Evolutionary conservation across 1,284 basidiomycete species (phyloP).

Genomic region (Fomitopsis betulina): DNA sequence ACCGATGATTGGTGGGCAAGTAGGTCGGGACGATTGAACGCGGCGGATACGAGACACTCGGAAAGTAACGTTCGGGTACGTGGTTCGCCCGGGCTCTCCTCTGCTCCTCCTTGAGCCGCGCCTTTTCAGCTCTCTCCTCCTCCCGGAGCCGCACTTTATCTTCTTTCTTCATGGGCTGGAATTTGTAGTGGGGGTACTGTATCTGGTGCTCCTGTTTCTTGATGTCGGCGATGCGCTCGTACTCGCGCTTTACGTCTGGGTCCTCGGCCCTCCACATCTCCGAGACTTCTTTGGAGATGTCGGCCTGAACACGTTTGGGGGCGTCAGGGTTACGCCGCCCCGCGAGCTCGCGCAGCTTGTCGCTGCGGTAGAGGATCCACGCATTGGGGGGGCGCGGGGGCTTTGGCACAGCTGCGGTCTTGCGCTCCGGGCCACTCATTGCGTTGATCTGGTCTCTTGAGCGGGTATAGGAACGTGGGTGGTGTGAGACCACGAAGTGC

Average conservation of each 20-base stretch:
- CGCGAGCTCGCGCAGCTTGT: conserved; percentile 45
- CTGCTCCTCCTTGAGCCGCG: conserved; percentile 32
- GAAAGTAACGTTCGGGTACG: conserved; percentile 8
- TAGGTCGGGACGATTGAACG: not conserved
- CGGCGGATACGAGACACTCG: conserved; percentile 3
- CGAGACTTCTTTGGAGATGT: conserved; percentile 70
- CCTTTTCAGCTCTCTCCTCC: conserved; percentile 40
- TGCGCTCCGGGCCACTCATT: conserved; percentile 1
- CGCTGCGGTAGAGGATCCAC: conserved; percentile 88
- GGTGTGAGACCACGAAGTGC: not conserved
- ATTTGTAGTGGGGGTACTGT: conserved; percentile 71
- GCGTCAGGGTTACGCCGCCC: conserved; percentile 29
- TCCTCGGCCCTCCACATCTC: conserved; percentile 65
- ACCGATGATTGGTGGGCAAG: conserved; percentile 6
- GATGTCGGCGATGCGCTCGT: conserved; percentile 65
- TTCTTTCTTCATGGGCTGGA: conserved; percentile 64
- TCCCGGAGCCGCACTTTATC: conserved; percentile 49
- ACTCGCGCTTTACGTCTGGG: conserved; percentile 48
- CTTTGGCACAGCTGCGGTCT: conserved; percentile 19
- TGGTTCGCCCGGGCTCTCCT: conserved; percentile 11
- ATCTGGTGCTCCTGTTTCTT: conserved; percentile 64
- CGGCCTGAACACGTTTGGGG: conserved; percentile 56
- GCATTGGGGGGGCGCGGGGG: conserved; percentile 81
- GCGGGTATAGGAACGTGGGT: not conserved
- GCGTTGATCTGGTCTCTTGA: not conserved